Evolutionary conservation across 2,329 filamentous ascomycete species (phyloP).

Genomic region (Fusarium oxysporum): DNA sequence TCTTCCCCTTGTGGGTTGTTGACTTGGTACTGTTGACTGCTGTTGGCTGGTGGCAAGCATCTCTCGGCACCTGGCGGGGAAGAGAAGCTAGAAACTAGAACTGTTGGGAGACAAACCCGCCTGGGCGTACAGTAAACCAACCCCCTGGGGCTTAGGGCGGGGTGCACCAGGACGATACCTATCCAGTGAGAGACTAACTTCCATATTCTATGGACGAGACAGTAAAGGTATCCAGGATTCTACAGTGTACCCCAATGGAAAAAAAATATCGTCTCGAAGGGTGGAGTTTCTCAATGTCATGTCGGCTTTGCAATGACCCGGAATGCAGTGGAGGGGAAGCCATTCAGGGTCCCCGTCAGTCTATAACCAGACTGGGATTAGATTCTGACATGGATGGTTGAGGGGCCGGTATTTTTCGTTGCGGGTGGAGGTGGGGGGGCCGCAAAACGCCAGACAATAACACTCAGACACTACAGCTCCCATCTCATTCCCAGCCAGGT

Average conservation of each 20-base stretch:
- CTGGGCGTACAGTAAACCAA: conserved; percentile 30
- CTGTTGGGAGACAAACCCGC: conserved; percentile 45
- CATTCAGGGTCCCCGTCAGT: conserved; percentile 31
- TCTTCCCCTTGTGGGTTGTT: conserved; percentile 39
- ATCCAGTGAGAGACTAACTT: conserved; percentile 5
- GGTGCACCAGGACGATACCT: neutral
- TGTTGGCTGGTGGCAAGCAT: conserved; percentile 44
- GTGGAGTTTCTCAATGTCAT: conserved; percentile 5
- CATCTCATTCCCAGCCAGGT: conserved; percentile 25
- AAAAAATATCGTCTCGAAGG: conserved; percentile 15
- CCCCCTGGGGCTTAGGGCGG: conserved; percentile 14
- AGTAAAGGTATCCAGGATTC: neutral
- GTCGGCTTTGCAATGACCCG: conserved; percentile 22
- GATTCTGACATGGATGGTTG: conserved; percentile 22
- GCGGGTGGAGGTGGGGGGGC: conserved; percentile 28
- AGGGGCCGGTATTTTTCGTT: conserved; percentile 29
- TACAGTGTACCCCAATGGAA: conserved; percentile 42
- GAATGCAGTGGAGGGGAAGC: conserved; percentile 24
- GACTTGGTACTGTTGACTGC: conserved; percentile 33
- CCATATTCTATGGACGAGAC: neutral
- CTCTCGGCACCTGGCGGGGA: conserved; percentile 43
- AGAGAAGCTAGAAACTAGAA: conserved; percentile 45
- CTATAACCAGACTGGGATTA: conserved; percentile 1
- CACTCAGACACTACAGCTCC: conserved; percentile 15
- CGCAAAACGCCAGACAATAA: conserved; percentile 3